Base-by-base conservation (phyloP, 495 filamentous ascomycete genomes). In the Daldinia vernicosa region DNA sequence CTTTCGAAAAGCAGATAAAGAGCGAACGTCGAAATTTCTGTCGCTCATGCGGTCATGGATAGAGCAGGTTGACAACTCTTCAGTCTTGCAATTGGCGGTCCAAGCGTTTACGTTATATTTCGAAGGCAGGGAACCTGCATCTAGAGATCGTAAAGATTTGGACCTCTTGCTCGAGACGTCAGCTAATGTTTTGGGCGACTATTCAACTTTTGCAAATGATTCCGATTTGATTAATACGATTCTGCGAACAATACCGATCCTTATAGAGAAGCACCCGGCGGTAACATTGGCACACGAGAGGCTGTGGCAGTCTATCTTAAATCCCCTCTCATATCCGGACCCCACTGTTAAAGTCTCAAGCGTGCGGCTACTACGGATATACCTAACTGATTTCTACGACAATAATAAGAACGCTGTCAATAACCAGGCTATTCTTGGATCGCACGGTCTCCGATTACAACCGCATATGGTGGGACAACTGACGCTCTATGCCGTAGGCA, bases 81-180 rank as follows among this genome's bases (percentile, higher is more conserved):
- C 90, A 4, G 85, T 97, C 15, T 76, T 88, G 56, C 90, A 89
- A 57, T 87, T 91, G 11, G 91, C 91, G 1, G 77, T 98, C 37
- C 94, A 94, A 72, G 86, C 89, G 15, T 97, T 93, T 81, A 86
- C 88, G 3, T 86, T 97, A 6, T 97, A 92, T 79, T 91, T 96
- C 68, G 93, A 97, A 55, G 85, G 84, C 1, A 84, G 88, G 27
- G 87, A 85, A 50, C 82, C 79, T 4, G 78, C 75, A 51, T 17
- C 82, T 4, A 86, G 86, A 61, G 88, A 88, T 63, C 86, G 86
- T 47, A 91, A 90, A 71, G 87, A 93, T 71, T 71, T 87, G 19
- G 78, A 81, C 0, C 86, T 78, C 2, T 71, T 84, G 14, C 65
- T 78, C 2, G 61, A 67, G 50, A 81, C 80, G 59, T 61, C 92